Evolutionary conservation across 1,139 yeast genomes (phyloP), one percentile per base, ranked within the genome.

Genomic region (Spencermartinsiella ligniputridi): DNA sequence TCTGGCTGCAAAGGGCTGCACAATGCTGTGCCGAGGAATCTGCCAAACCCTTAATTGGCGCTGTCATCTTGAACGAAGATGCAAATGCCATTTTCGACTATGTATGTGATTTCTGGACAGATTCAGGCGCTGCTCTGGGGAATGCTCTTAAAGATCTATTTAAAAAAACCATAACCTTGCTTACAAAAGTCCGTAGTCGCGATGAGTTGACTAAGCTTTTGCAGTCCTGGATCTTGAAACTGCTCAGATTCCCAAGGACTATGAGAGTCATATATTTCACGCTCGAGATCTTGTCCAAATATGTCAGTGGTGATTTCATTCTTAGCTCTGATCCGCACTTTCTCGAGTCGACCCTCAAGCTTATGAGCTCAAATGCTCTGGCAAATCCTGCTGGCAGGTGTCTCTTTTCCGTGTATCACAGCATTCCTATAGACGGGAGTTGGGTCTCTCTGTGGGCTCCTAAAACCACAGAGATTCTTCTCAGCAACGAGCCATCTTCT

Each of bases 361-460:
- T 72, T 8, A 77, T 85, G 67, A 65, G 71, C 52, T 71, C 81
- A 1, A 79, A 77, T 52, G 75, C 86, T 0, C 61, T 86, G 44
- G 83, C 94, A 0, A 83, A 80, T 52, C 75, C 83, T 1, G 74
- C 83, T 13, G 83, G 87, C 21, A 84, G 81, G 57, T 73, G 85
- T 13, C 54, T 87, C 0, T 69, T 71, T 13, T 62, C 79, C 0
- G 53, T 84, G 1, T 68, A 53, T 29, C 45, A 48, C 13, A 54
- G 50, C 9, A 35, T 48, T 41, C 50, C 53, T 8, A 55, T 64
- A 5, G 53, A 55, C 1, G 48, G 51, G 1, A 53, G 60, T 8
- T 84, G 92, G 90, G 58, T 75, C 2, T 53, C 64, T 0, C 47
- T 70, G 0, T 85, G 95, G 89, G 60, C 69, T 5, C 57, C 61